Evolutionary conservation across 768 basidiomycete species (phyloP).

Genomic region (Rhodotorula babjevae): DNA sequence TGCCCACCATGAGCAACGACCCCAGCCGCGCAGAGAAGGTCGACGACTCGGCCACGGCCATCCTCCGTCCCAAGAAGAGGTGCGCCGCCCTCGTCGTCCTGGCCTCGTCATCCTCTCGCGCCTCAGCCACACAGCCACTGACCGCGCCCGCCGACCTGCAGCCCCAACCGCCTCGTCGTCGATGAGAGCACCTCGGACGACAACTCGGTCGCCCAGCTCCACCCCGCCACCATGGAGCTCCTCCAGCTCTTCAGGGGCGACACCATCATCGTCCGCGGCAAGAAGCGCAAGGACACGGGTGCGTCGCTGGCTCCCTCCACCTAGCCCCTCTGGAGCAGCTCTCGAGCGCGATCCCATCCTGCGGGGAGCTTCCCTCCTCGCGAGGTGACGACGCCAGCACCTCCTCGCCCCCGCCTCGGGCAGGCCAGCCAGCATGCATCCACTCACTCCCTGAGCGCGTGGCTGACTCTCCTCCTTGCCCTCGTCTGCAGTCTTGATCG

Average conservation of each 20-base stretch:
- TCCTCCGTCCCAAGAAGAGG: slow-evolving; percentile 97
- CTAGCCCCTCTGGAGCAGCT: too few relatives aligned
- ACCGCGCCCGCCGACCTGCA: slow-evolving; percentile 44
- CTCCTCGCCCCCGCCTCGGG: background rate
- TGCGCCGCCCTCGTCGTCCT: slow-evolving; percentile 51
- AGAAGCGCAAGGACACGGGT: slow-evolving; percentile 88
- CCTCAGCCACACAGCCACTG: slow-evolving; percentile 21
- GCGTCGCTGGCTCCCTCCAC: slow-evolving; percentile 7
- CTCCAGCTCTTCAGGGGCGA: slow-evolving; percentile 93
- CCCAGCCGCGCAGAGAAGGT: slow-evolving; percentile 26
- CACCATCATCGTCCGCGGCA: slow-evolving; percentile 71
- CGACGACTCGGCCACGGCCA: slow-evolving; percentile 89
- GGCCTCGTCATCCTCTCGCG: background rate
- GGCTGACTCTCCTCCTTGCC: too few relatives aligned
- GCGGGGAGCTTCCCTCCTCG: too few relatives aligned
- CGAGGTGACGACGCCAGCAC: background rate
- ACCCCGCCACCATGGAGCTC: slow-evolving; percentile 92
- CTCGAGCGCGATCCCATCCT: too few relatives aligned
- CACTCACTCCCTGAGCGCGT: too few relatives aligned
- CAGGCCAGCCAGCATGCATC: too few relatives aligned
- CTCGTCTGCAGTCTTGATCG: slow-evolving; percentile 68
- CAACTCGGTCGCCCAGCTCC: slow-evolving; percentile 94
- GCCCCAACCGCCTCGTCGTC: slow-evolving; percentile 94
- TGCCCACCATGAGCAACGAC: slow-evolving; percentile 34
- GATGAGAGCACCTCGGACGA: slow-evolving; percentile 92